Base-by-base conservation (phyloP, 768 basidiomycete genomes). In the Suillus bovinus region DNA sequence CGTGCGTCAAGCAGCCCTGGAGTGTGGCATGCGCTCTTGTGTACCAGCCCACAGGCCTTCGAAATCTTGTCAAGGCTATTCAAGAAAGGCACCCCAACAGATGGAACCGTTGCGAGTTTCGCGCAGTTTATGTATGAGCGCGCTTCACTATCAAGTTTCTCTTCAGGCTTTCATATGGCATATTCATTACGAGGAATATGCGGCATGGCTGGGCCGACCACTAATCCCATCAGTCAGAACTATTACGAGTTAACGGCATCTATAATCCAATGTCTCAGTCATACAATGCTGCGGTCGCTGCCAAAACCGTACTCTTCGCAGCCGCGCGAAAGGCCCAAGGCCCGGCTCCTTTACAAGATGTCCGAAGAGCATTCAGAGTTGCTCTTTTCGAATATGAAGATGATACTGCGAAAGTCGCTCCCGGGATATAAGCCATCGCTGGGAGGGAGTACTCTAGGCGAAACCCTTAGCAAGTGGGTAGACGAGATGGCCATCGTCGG, bases 101-200 rank as follows among this genome's bases (percentile, higher is more conserved):
- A 56, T 27, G 3, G 0, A 27, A 11, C 1, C 27, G 5, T 71
- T 60, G 64, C 75, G 50, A 61, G 74, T 65, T 74, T 74, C 68
- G 73, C 76, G 33, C 69, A 69, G 27, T 63, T 75, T 53, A 69
- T 68, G 31, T 64, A 76, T 46, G 65, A 78, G 56, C 67, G 76
- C 36, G 9, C 13, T 17, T 58, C 9, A 2, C 13, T 5, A 14
- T 22, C 41, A 44, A 5, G 0, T 39, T 22, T 33, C 57, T 27
- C 41, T 53, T 62, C 31, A 5, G 42, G 16, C 20, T 22, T 20
- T 20, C 53, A 17, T n/a, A 39, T 33, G 31, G 44, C 49, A 31
- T 58, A 34, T 22, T 24, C 24, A 13, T 58, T 38, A 29, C 54
- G 54, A 22, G 22, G 24, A 17, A 4, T 38, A 7, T 56, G 22